Evolutionary conservation across 805 yeast species (phyloP).

Genomic region (Yarrowia porcina): DNA sequence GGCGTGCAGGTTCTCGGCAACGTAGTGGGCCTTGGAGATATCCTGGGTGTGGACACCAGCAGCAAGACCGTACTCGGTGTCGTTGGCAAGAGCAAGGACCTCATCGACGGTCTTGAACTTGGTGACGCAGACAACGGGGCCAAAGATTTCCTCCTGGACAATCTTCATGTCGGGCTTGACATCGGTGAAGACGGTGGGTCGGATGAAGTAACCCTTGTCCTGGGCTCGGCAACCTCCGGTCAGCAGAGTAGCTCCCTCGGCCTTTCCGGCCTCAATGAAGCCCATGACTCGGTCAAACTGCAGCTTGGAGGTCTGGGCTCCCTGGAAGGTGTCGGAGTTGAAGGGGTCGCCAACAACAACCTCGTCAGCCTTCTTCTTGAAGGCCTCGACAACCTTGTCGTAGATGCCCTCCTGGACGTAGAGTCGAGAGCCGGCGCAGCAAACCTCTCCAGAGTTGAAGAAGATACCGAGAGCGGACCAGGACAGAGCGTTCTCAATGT

Average conservation of each 20-base stretch:
- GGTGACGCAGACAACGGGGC: slow-evolving; percentile 74
- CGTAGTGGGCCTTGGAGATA: slow-evolving; percentile 59
- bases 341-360: slow-evolving; percentile 75
- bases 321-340: slow-evolving; percentile 69
- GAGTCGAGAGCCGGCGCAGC: slow-evolving; percentile 90
- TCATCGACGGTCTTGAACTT: slow-evolving; percentile 66
- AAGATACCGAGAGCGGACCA: slow-evolving; percentile 76
- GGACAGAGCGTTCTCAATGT: slow-evolving; percentile 69
- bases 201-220: slow-evolving; percentile 60
- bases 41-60: slow-evolving; percentile 75
- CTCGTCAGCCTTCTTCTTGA: slow-evolving; percentile 50
- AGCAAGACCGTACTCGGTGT: slow-evolving; percentile 74
- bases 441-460: slow-evolving; percentile 93
- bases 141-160: slow-evolving; percentile 79
- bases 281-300: slow-evolving; percentile 74
- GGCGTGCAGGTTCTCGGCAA: slow-evolving; percentile 58
- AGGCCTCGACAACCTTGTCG: slow-evolving; percentile 63
- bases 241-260: slow-evolving; percentile 77
- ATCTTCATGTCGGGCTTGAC: slow-evolving; percentile 63
- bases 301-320: slow-evolving; percentile 79
- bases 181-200: slow-evolving; percentile 74
- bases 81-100: slow-evolving; percentile 66
- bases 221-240: slow-evolving; percentile 67
- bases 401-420: slow-evolving; percentile 81
- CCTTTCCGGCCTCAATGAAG: slow-evolving; percentile 70